Evolutionary conservation across 202 grass and related monocot genomes (phyloP), one percentile per base, ranked within the genome.

Genomic region (Miscanthus sacchariflorus): DNA sequence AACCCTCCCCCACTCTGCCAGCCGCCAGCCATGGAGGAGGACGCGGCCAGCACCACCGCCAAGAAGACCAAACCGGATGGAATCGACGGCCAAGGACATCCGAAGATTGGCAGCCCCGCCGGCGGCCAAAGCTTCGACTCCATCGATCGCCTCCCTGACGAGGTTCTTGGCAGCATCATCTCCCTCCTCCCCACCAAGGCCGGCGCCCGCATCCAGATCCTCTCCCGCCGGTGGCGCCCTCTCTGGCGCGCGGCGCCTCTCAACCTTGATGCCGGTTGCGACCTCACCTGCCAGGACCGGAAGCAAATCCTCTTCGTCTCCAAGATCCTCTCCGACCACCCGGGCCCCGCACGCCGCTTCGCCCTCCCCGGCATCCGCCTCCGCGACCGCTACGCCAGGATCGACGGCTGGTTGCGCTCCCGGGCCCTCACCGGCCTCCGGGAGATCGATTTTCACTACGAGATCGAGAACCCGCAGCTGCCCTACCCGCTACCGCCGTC

Each of bases 391-490:
- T 13, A 9, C 59, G 13, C 1, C n/a, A 42, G 19, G 44, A 15
- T 77, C 4, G 43, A 38, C n/a, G n/a, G 43, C 3, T 85, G 83
- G 83, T 19, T 85, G n/a, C n/a, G 6, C 33, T 78, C 74, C 14
- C 7, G 1, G 1, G 2, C 15, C 9, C 74, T 85, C 45, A 1
- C 0, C 14, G 46, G 45, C 74, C 83, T 85, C 9, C 5, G 4
- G n/a, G 83, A 85, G 74, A 15, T 85, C 33, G 0, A 43, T 8
- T 24, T 78, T 6, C 0, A 4, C 1, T 71, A 70, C 10, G 23
- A 21, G 1, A 9, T 7, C 0, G 15, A 13, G 44, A 1, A 42
- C 1, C 5, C 0, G 1, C 0, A 0, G n/a, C 10, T 3, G 8
- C 2, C 0, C 2, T 54, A 30, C n/a, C 73, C 30, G 5, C 46